phyloP scores from a whole-genome alignment of 1,139 yeast genomes.

The Pichia sp. region DNA sequence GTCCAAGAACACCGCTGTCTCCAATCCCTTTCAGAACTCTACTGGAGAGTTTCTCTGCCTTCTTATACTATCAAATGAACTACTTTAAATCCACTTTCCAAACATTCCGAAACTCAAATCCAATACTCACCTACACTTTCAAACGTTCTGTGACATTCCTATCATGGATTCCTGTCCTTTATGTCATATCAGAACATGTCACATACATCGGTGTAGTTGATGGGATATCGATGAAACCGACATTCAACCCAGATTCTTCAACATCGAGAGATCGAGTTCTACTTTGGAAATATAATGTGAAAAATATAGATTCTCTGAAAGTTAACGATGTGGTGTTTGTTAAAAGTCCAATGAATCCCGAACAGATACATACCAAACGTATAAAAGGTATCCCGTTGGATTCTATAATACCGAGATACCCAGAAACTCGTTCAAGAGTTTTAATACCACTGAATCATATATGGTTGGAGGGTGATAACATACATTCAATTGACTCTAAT shows the following conservation, averaged over 20 bases:
- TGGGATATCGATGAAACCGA: conserved; percentile 86
- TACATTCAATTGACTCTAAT: conserved; percentile 77
- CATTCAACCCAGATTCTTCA: conserved; percentile 54
- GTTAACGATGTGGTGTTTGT: conserved; percentile 73
- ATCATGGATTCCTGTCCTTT: conserved; percentile 75
- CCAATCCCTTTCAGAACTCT: too few species aligned
- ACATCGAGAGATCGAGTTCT: conserved; percentile 55
- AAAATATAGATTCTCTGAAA: conserved; percentile 38
- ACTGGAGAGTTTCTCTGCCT: too few species aligned
- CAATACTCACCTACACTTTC: conserved; percentile 19
- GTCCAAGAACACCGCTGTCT: too few species aligned
- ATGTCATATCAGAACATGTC: conserved; percentile 63
- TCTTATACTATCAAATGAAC: conserved; percentile 2
- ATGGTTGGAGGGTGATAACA: conserved; percentile 94
- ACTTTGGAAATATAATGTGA: conserved; percentile 57
- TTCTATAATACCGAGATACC: conserved; percentile 54
- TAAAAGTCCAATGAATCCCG: conserved; percentile 74
- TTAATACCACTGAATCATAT: conserved; percentile 70
- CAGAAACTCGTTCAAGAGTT: conserved; percentile 58
- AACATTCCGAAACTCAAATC: conserved; percentile 2
- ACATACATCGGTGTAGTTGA: conserved; percentile 70
- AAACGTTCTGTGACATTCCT: conserved; percentile 26
- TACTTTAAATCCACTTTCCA: not conserved
- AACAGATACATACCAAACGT: conserved; percentile 65
- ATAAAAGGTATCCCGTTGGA: conserved; percentile 45